Evolutionary conservation across 768 basidiomycete species (phyloP).

Genomic region (Pleurotus tuber-regium): DNA sequence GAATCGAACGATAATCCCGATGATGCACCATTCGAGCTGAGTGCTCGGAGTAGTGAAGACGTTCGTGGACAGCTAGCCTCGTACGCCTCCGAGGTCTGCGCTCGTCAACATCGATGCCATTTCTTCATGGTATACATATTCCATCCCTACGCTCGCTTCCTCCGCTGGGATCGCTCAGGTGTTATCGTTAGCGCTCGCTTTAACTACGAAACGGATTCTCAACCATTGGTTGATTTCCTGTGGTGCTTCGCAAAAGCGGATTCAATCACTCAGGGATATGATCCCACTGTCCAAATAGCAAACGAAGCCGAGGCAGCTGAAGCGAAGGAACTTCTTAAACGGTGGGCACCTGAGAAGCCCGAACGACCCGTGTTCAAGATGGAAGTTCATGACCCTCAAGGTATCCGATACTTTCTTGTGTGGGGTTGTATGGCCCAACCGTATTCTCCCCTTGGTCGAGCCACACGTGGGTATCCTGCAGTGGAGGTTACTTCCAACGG

Average conservation of each 20-base stretch:
- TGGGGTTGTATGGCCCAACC: not conserved
- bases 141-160: conserved; percentile 22
- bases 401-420: not conserved
- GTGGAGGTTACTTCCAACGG: no score
- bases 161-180: conserved; percentile 33
- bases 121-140: conserved; percentile 28
- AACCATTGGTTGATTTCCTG: conserved; percentile 21
- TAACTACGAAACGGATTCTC: conserved; percentile 17
- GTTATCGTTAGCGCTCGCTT: conserved; percentile 23
- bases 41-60: not conserved
- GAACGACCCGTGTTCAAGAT: not conserved
- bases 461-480: no score
- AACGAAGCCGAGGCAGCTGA: not conserved
- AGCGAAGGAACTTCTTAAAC: not conserved
- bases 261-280: not conserved
- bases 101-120: conserved; percentile 26
- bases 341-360: not conserved
- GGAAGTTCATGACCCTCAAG: not conserved
- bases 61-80: conserved; percentile 20
- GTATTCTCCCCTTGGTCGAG: no score
- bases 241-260: conserved; percentile 15
- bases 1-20: not conserved
- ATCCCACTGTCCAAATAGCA: not conserved
- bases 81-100: conserved; percentile 19
- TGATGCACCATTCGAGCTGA: not conserved